These are phyloP conservation scores for Wickerhamiella allomyrinae DNA, from an alignment of 805 yeast species.

Conservation along the genomic window DNA sequence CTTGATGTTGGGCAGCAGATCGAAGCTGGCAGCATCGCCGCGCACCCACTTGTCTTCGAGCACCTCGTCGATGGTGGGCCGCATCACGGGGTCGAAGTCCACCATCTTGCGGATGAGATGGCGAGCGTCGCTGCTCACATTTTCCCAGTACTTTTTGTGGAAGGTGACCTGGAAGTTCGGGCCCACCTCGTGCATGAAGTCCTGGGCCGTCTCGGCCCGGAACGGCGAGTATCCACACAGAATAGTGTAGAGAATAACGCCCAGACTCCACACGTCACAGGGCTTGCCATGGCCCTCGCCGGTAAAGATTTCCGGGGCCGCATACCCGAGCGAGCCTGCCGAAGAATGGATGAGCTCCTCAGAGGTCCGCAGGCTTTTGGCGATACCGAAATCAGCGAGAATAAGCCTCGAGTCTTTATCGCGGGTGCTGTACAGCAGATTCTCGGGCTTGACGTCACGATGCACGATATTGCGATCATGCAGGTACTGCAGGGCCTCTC, in stretches of 20 bases:
- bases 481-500: slow-evolving; percentile 65
- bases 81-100: slow-evolving; percentile 56
- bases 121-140: slow-evolving; percentile 68
- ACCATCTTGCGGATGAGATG: slow-evolving; percentile 59
- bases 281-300: slow-evolving; percentile 86
- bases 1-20: slow-evolving; percentile 68
- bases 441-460: slow-evolving; percentile 90
- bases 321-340: slow-evolving; percentile 92
- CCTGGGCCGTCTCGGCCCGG: slow-evolving; percentile 66
- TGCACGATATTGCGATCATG: slow-evolving; percentile 74
- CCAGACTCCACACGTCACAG: slow-evolving; percentile 92
- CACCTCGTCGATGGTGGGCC: slow-evolving; percentile 69
- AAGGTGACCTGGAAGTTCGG: slow-evolving; percentile 66
- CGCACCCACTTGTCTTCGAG: slow-evolving; percentile 71
- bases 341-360: slow-evolving; percentile 51
- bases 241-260: slow-evolving; percentile 81
- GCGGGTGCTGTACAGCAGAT: slow-evolving; percentile 55
- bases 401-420: slow-evolving; percentile 60
- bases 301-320: slow-evolving; percentile 85
- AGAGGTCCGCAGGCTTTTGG: slow-evolving; percentile 50
- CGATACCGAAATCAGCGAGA: slow-evolving; percentile 92
- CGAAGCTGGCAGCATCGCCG: slow-evolving; percentile 33
- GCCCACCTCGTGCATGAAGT: slow-evolving; percentile 66
- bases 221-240: slow-evolving; percentile 90
- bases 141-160: slow-evolving; percentile 76